Conservation (phyloP, 768 basidiomycete species). For the Clathrus columnatus region DNA sequence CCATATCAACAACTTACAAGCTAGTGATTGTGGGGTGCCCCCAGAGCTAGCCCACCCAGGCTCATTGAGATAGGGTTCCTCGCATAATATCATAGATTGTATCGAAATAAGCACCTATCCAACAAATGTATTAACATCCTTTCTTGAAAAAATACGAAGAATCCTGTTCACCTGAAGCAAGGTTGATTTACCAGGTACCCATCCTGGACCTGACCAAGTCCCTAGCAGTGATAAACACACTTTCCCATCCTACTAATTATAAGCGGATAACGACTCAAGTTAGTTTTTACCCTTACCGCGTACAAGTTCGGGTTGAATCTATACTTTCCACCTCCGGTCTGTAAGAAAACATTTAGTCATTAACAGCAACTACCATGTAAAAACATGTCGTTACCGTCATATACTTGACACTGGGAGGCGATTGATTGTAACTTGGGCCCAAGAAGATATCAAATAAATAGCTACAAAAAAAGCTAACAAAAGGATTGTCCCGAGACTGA, state of each 20-base stretch:
- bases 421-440: conserved; percentile 78
- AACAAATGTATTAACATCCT: conserved; percentile 2
- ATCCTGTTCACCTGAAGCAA: conserved; percentile 58
- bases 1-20: too few species aligned
- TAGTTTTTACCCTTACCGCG: conserved; percentile 43
- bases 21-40: conserved; percentile 66
- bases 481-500: not conserved
- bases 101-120: conserved; percentile 77
- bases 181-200: conserved; percentile 86
- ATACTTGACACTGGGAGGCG: conserved; percentile 69
- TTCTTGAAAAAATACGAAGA: not conserved
- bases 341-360: not conserved
- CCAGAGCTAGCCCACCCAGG: conserved; percentile 74
- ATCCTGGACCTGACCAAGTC: conserved; percentile 91
- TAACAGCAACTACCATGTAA: not conserved
- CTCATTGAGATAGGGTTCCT: conserved; percentile 90
- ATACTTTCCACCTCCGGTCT: conserved; percentile 84
- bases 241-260: conserved; percentile 65
- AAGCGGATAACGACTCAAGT: not conserved
- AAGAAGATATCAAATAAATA: conserved; percentile 90
- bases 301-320: conserved; percentile 95
- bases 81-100: conserved; percentile 93
- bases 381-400: conserved; percentile 34
- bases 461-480: conserved; percentile 23
- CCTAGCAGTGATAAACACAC: conserved; percentile 88